A percentile compares a stretch with the other conserved stretches of the same genome.
Evolutionary conservation across 2,329 filamentous ascomycete species (phyloP).

Genomic region (Cryphonectria naterciae): DNA sequence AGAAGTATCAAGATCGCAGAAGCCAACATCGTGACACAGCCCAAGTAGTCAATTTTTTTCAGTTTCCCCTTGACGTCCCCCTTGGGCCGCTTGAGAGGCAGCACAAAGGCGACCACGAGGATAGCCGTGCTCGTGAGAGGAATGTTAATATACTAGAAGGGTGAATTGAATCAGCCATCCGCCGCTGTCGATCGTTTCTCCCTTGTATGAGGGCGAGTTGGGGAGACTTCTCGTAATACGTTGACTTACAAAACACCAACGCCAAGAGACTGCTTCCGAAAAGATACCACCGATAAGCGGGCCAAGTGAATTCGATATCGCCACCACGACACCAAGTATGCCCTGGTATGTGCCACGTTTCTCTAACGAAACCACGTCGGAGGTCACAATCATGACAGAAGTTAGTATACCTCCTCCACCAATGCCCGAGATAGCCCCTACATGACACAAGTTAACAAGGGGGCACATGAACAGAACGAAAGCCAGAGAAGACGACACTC

Average conservation of each 20-base stretch:
- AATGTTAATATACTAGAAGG: constrained; percentile 27
- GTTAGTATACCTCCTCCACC: constrained; percentile 30
- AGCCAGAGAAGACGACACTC: background rate
- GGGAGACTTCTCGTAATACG: background rate
- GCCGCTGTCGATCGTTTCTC: no score
- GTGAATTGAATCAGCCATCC: background rate
- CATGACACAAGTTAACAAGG: background rate
- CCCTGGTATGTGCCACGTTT: constrained; percentile 29
- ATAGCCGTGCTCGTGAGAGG: constrained; percentile 27
- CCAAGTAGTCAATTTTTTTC: constrained; percentile 25
- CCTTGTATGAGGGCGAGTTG: background rate
- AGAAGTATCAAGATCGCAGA: constrained; percentile 18
- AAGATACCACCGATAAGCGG: constrained; percentile 26
- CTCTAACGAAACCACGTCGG: constrained; percentile 29
- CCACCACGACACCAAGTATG: constrained; percentile 28
- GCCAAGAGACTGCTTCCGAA: constrained; percentile 22
- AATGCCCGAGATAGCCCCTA: constrained; percentile 26
- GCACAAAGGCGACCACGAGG: constrained; percentile 24
- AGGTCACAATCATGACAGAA: constrained; percentile 22
- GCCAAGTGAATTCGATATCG: constrained; percentile 23
- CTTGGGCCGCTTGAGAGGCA: constrained; percentile 27
- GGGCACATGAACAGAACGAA: background rate
- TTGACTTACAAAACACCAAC: constrained; percentile 24
- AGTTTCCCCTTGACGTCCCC: constrained; percentile 25
- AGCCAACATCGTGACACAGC: constrained; percentile 23